Evolutionary conservation across 306 rosid genomes (phyloP), one percentile per base, ranked within the genome.

Genomic region (Purshia tridentata): DNA sequence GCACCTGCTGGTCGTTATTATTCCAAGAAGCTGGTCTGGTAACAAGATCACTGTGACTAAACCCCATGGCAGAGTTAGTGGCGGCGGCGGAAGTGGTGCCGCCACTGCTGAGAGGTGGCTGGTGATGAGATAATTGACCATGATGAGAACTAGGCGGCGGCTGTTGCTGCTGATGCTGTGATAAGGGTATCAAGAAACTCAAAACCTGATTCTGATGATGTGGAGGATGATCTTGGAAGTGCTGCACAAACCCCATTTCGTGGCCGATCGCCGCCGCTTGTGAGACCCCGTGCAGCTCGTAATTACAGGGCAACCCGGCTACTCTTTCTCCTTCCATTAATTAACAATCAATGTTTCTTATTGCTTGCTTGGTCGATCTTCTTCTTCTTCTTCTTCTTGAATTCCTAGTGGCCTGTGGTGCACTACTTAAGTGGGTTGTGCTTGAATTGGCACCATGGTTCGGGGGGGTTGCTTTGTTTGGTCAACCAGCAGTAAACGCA

Each of bases 231-330:
- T 88, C 91, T 74, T 91, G 91, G 58, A 91, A 91, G 35, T 29
- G 35, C 49, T 91, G 97, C 15, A 85, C 91, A 72, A 89, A 93
- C 18, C 92, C 91, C 89, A 93, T 81, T 46, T 91, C 88, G 4
- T 84, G 89, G 73, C 35, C 35, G 35, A 29, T 29, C 35, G 35
- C 35, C 35, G 35, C 35, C 35, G 35, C 35, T 29, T 29, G 35
- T 29, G 35, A 29, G 35, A 29, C 35, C 35, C 1, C 35, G 35
- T 29, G 35, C 35, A 29, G 35, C 35, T 29, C 35, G 35, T 29
- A 29, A 29, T 29, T 29, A 29, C 35, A 1, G 2, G 35, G 35
- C 35, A 29, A 2, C 35, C 35, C 35, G 35, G 2, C 35, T 29
- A 29, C 35, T 74, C 86, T 76, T 63, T 69, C 83, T 80, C 93